phyloP scores from a whole-genome alignment of 2,329 filamentous ascomycete genomes.

The Mycosphaerella sp. region DNA sequence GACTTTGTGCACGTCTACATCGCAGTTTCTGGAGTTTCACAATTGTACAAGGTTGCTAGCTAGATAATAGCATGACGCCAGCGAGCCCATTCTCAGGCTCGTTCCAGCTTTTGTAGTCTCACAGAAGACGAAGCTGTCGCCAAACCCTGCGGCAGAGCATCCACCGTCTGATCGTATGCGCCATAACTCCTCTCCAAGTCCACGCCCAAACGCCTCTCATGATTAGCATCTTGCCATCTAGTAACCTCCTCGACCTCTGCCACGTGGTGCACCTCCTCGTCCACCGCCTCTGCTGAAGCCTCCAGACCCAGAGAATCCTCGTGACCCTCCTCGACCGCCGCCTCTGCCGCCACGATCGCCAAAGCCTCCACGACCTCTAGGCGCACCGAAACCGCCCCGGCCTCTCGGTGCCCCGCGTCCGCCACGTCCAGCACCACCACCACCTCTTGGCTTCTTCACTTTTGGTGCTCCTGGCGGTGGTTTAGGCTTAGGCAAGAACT shows the following conservation, averaged over 20 bases:
- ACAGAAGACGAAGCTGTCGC: background rate
- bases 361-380: conserved; percentile 40
- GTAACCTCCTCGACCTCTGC: conserved; percentile 38
- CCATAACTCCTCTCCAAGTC: conserved; percentile 1
- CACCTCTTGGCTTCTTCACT: conserved; percentile 63
- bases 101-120: background rate
- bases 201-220: conserved; percentile 19
- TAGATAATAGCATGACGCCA: conserved; percentile 1
- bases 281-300: conserved; percentile 18
- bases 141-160: background rate
- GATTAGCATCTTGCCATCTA: conserved; percentile 14
- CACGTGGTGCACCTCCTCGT: conserved; percentile 30
- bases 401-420: conserved; percentile 51
- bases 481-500: conserved; percentile 95
- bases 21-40: background rate
- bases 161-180: background rate
- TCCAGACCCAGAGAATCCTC: conserved; percentile 15
- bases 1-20: too few species aligned
- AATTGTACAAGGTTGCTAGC: conserved; percentile 6
- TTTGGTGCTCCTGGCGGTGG: conserved; percentile 57
- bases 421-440: conserved; percentile 37
- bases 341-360: conserved; percentile 32
- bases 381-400: conserved; percentile 48
- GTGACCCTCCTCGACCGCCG: conserved; percentile 11
- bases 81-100: background rate